phyloP scores from a whole-genome alignment of 805 yeast species.

The Wickerhamomyces xylosicus region DNA sequence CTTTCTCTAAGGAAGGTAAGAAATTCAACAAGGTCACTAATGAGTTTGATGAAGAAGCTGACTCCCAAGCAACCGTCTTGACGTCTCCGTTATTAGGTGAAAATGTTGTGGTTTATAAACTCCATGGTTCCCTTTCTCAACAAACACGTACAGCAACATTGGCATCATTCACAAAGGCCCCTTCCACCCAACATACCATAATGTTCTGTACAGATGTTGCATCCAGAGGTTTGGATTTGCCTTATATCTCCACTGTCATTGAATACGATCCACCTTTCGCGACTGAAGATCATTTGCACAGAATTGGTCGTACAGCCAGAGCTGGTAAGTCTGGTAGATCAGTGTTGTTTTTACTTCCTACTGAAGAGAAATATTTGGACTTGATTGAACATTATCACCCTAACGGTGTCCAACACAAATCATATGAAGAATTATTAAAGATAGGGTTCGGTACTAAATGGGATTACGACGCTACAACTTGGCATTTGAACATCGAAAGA shows the following conservation, averaged over 20 bases:
- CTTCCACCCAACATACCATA: slow-evolving; percentile 44
- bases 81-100: slow-evolving; percentile 44
- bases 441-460: slow-evolving; percentile 43
- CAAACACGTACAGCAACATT: slow-evolving; percentile 69
- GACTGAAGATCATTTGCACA: slow-evolving; percentile 88
- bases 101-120: slow-evolving; percentile 45
- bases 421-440: slow-evolving; percentile 36
- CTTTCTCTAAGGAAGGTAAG: slow-evolving; percentile 53
- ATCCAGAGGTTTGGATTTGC: slow-evolving; percentile 90
- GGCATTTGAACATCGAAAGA: slow-evolving; percentile 87
- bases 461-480: slow-evolving; percentile 94
- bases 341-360: slow-evolving; percentile 73
- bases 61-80: slow-evolving; percentile 27
- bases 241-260: slow-evolving; percentile 73
- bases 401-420: slow-evolving; percentile 36
- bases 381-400: slow-evolving; percentile 49
- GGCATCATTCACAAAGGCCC: slow-evolving; percentile 27
- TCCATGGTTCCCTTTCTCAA: slow-evolving; percentile 90
- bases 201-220: slow-evolving; percentile 97
- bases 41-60: slow-evolving; percentile 21
- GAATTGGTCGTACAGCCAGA: slow-evolving; percentile 97
- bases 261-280: slow-evolving; percentile 95
- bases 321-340: slow-evolving; percentile 87
- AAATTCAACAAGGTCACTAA: slow-evolving; percentile 23
- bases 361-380: slow-evolving; percentile 80